Percentiles rank a stretch among this genome's conserved stretches.
Evolutionary conservation across 2,329 filamentous ascomycete genomes (phyloP).

Genomic region (Xylariaceae sp.): DNA sequence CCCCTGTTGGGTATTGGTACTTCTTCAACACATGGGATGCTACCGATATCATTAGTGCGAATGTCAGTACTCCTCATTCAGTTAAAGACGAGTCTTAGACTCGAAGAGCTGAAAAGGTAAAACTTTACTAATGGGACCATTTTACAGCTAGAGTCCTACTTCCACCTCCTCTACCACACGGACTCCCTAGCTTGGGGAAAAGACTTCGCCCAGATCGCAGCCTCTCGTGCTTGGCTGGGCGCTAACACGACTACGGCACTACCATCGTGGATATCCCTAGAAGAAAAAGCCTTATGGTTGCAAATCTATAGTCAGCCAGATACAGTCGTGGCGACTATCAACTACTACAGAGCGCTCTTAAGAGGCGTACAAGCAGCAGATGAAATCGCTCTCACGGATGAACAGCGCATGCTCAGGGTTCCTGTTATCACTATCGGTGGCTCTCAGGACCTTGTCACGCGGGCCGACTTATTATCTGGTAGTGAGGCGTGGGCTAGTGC

Average conservation of each 20-base stretch:
- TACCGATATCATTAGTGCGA: too few species aligned
- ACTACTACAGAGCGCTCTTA: constrained; percentile 10
- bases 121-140: too few species aligned
- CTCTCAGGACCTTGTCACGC: constrained; percentile 8
- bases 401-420: constrained; percentile 1
- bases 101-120: too few species aligned
- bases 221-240: constrained; percentile 2
- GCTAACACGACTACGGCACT: constrained; percentile 1
- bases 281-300: constrained; percentile 7
- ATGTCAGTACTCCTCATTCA: too few species aligned
- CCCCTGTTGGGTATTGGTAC: too few species aligned
- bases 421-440: constrained; percentile 10
- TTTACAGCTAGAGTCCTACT: too few species aligned
- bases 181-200: constrained; percentile 10
- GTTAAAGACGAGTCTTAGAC: too few species aligned
- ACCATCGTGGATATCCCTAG: constrained; percentile 8
- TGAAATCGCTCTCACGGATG: constrained; percentile 1
- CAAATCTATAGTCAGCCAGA: constrained; percentile 4
- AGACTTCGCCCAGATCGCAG: constrained; percentile 5
- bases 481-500: constrained; percentile 4
- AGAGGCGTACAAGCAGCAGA: constrained; percentile 7
- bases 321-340: constrained; percentile 5
- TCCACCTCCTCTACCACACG: constrained; percentile 1
- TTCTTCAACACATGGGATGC: too few species aligned
- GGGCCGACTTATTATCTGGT: constrained; percentile 6